Conservation (phyloP, 202 grass and related monocot genomes). For the Saccharum hybrid region DNA sequence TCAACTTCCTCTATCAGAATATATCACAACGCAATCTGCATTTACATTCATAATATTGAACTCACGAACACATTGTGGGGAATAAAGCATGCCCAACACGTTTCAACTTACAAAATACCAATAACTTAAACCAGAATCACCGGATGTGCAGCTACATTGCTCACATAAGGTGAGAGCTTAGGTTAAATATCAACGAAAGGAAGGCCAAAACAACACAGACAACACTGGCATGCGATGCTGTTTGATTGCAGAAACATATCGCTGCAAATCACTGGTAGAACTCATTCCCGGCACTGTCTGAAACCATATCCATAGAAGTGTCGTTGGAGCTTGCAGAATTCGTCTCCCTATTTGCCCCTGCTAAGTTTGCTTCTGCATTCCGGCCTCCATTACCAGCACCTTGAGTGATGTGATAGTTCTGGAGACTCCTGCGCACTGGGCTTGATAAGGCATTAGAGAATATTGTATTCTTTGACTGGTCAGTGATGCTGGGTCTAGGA, state of each 20-base stretch:
- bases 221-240: conserved; percentile 21
- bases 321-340: conserved; percentile 75
- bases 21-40: conserved; percentile 34
- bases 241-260: conserved; percentile 26
- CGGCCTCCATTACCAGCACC: conserved; percentile 66
- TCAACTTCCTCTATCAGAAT: not conserved
- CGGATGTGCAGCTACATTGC: conserved; percentile 9
- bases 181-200: conserved; percentile 19
- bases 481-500: conserved; percentile 56
- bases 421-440: conserved; percentile 71
- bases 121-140: conserved; percentile 35
- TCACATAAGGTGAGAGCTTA: conserved; percentile 29
- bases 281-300: conserved; percentile 59
- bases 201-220: not conserved
- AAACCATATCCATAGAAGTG: conserved; percentile 88
- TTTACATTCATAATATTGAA: conserved; percentile 48
- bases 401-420: conserved; percentile 72
- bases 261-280: conserved; percentile 34
- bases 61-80: conserved; percentile 3
- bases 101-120: conserved; percentile 32
- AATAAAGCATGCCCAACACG: conserved; percentile 40
- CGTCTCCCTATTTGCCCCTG: conserved; percentile 57
- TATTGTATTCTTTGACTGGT: conserved; percentile 73
- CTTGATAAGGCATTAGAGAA: conserved; percentile 93
- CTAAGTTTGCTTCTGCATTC: conserved; percentile 52